Base-by-base conservation (phyloP, 2,329 filamentous ascomycete species). In the Daldinia sp. region DNA sequence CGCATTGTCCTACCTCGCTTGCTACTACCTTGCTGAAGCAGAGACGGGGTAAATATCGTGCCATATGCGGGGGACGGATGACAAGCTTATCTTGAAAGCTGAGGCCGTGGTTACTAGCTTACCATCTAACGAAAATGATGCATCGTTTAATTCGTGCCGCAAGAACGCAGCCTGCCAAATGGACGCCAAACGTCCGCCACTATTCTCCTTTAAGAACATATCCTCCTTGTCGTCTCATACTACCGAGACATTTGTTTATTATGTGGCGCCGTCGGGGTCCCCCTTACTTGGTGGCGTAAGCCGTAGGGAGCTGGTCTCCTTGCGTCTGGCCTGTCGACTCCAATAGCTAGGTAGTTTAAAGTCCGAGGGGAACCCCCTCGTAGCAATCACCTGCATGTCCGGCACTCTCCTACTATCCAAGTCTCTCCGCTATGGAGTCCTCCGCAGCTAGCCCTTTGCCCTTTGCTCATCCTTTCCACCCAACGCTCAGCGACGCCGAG, bases 391-490 rank as follows among this genome's bases (percentile, higher is more conserved):
- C 13, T 51, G 9, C 3, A 51, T 13, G 7, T 51, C 28, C 7
- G 46, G 33, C 10, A 9, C 26, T 50, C n/a, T 6, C 26, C 5
- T 15, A 7, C 13, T 9, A 6, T 9, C 20, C 10, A 48, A 23
- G 30, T 6, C 30, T 3, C 37, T 54, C 9, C 28, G 51, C 23
- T 18, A 54, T 54, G 51, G 51, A 20, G 30, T 6, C 33, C 33
- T n/a, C 12, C 33, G 2, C 51, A 13, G n/a, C 12, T 37, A 5
- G 13, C 18, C 18, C 30, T 10, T 55, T 67, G 15, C 41, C 59
- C 4, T 63, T 60, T 28, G 23, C 48, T n/a, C 41, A 55, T 13
- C 4, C n/a, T 50, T 44, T 37, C 23, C 56, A 58, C 13, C 41
- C 39, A 15, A 58, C 44, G 2, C 7, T 55, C 54, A 23, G 15